Evolutionary conservation across 1,284 basidiomycete species (phyloP).

Genomic region (Lignosus rhinocerotis): DNA sequence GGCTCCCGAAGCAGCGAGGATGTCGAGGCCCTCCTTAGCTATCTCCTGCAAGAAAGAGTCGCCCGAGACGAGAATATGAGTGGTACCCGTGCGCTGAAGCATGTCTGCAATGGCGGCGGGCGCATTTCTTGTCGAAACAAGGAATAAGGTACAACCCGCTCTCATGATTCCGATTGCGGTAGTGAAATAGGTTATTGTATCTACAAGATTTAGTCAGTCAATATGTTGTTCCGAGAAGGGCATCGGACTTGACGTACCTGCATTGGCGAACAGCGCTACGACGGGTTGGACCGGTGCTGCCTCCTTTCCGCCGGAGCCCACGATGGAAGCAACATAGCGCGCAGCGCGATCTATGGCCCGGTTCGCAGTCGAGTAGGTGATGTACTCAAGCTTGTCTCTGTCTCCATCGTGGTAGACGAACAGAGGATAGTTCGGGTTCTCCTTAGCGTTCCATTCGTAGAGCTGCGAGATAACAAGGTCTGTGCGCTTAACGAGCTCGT

Average conservation of each 20-base stretch:
- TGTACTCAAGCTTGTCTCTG: slow-evolving; percentile 10
- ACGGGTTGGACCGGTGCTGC: slow-evolving; percentile 11
- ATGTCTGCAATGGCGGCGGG: slow-evolving; percentile 37
- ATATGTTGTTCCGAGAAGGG: too few species aligned
- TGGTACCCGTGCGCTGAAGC: slow-evolving; percentile 29
- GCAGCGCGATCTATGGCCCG: slow-evolving; percentile 19
- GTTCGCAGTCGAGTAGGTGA: slow-evolving; percentile 15
- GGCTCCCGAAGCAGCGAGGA: not conserved
- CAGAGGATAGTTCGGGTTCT: slow-evolving; percentile 20
- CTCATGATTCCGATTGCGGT: slow-evolving; percentile 30
- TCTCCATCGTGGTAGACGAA: slow-evolving; percentile 22
- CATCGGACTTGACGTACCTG: not conserved
- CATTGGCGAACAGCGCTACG: slow-evolving; percentile 19
- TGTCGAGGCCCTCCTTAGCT: slow-evolving; percentile 3
- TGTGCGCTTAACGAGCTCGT: not conserved
- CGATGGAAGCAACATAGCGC: slow-evolving; percentile 11
- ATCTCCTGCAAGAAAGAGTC: slow-evolving; percentile 21
- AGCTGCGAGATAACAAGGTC: slow-evolving; percentile 5
- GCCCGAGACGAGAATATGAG: slow-evolving; percentile 31
- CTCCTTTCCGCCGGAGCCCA: not conserved
- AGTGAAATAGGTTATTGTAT: slow-evolving; percentile 36
- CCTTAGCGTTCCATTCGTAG: slow-evolving; percentile 16
- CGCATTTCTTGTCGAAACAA: slow-evolving; percentile 43
- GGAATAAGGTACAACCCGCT: slow-evolving; percentile 35
- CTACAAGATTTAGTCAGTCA: slow-evolving; percentile 14